Base-by-base conservation (phyloP, 305 asterid species). In the Fraxinus velutina region DNA sequence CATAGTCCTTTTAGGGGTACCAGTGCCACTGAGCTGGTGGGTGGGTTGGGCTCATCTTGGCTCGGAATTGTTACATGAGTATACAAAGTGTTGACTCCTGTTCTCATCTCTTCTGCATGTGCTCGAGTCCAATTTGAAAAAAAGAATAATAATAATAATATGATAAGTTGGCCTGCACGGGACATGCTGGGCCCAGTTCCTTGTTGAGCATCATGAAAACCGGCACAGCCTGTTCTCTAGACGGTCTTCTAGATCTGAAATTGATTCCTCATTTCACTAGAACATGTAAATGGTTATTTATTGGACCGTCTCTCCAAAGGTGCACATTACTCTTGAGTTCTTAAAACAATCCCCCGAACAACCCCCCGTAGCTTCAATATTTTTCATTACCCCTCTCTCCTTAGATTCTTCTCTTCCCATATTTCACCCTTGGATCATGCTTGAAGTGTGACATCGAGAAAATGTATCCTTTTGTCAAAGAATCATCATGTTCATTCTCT, bases 391-490 rank as follows among this genome's bases (percentile, higher is more conserved):
- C 2, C 36, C 37, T 42, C 17, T 44, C 68, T 83, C 29, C 55
- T 47, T 47, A 24, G 32, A 5, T 22, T 52, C 30, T 42, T 15
- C 7, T 34, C 32, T 10, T 75, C 30, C n/a, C 17, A 0, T 30
- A 73, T 83, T 37, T 73, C 75, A n/a, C 79, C 73, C 80, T 42
- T 83, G 44, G 78, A 70, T 84, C 71, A 17, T 78, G 50, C 79
- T 80, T 82, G 81, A 72, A 79, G 83, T 66, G 55, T 79, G 78
- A 84, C 86, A 77, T 84, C 55, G 30, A 62, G 79, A 78, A 85
- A 84, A 29, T 66, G 77, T 55, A 68, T 81, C 64, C 76, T 66
- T 85, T 84, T 84, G 64, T 82, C 86, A 32, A 79, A 82, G 81
- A 80, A 78, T 71, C 75, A 70, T 77, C 71, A 78, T 37, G 30